phyloP scores from a whole-genome alignment of 2,329 filamentous ascomycete species.

The Ophiostoma perfectum region DNA sequence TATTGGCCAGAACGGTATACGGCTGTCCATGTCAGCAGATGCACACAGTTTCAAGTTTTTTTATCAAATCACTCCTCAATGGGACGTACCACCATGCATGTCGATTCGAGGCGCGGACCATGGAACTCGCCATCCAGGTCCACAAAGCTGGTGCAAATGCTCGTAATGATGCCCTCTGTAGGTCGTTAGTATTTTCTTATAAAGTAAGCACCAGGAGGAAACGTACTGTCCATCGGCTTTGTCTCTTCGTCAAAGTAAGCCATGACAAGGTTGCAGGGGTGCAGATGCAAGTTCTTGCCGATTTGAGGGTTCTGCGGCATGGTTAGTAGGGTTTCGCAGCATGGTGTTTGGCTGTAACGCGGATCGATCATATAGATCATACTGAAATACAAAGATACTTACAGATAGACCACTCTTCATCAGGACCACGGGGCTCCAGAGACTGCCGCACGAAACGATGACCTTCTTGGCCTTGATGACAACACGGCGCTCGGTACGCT shows the following conservation, averaged over 20 bases:
- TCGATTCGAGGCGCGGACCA: slow-evolving; percentile 74
- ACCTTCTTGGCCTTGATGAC: slow-evolving; percentile 74
- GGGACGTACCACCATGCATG: slow-evolving; percentile 57
- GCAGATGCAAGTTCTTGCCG: slow-evolving; percentile 73
- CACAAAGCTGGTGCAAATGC: slow-evolving; percentile 70
- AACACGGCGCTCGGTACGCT: slow-evolving; percentile 53
- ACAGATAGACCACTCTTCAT: slow-evolving; percentile 70
- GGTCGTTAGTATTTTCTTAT: background rate
- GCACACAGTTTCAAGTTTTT: background rate
- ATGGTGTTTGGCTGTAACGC: background rate
- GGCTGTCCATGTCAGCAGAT: slow-evolving; percentile 47
- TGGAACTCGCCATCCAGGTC: slow-evolving; percentile 76
- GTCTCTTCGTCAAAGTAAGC: slow-evolving; percentile 66
- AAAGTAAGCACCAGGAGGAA: background rate
- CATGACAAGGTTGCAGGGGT: slow-evolving; percentile 59
- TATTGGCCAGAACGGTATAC: slow-evolving; percentile 53
- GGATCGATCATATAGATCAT: background rate
- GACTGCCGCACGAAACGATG: slow-evolving; percentile 68
- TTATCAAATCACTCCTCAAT: background rate
- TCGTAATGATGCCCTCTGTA: slow-evolving; percentile 70
- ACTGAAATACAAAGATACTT: slow-evolving; percentile 26
- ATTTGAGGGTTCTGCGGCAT: slow-evolving; percentile 65
- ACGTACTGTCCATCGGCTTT: slow-evolving; percentile 58
- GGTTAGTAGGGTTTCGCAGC: slow-evolving; percentile 29
- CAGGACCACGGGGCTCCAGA: slow-evolving; percentile 73